Evolutionary conservation across 805 yeast species (phyloP), one percentile per base, ranked within the genome.

Genomic region (Brettanomyces nanus): DNA sequence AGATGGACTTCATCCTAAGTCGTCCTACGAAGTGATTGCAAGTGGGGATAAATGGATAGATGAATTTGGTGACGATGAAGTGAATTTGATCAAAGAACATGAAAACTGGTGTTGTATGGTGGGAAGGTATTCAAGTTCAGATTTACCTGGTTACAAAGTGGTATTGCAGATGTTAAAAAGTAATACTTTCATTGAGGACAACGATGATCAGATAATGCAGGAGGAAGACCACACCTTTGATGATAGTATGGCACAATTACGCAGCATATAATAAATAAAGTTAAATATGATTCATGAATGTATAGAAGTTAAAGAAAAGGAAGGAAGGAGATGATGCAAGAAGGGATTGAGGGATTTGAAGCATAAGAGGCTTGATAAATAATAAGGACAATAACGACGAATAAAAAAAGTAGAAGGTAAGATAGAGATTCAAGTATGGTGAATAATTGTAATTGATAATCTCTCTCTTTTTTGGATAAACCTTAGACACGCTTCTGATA

Each of bases 61-160:
- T 21, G 52, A 53, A 9, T 47, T 39, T 3, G 32, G 46, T 27
- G 27, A 42, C 43, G 48, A 46, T 2, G 51, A 44, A 2, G 47
- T 62, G 14, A 52, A 64, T 38, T 36, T 63, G 3, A 29, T 57
- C 4, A 45, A 45, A 6, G 69, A 64, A 27, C 69, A 64, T 38
- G 59, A 56, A 25, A 31, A 36, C 14, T 66, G 71, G 71, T 62
- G 66, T 27, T 57, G 65, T 35, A 49, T 53, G 40, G 46, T 14
- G 36, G 48, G 48, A 15, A 37, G 29, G 18, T 39, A 13, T 38
- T 34, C 23, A 26, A 27, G 14, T 32, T 29, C 10, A 37, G 49
- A 29, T 6, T n/a, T 22, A 6, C 21, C 19, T 3, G 58, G 59
- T 1, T 54, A 51, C 33, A 37, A 40, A n/a, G 39, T 37, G 1